Evolutionary conservation across 1,284 basidiomycete species (phyloP), one percentile per base, ranked within the genome.

Genomic region (Apiotrichum montevideense): DNA sequence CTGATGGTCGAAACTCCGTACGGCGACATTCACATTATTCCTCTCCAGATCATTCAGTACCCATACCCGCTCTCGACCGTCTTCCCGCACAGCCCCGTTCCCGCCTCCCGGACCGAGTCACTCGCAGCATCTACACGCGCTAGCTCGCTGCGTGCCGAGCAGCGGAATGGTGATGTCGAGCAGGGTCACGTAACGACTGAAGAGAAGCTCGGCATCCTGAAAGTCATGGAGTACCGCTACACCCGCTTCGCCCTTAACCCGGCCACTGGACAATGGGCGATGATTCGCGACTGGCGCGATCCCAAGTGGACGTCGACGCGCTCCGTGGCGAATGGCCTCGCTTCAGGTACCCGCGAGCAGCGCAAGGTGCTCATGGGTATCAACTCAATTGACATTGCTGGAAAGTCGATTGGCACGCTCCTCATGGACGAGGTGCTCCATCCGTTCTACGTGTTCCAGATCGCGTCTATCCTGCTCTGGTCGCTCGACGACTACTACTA

Each of bases 381-480:
- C 35, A 99, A 99, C 70, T 79, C 87, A 52, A 90, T 99, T 62
- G 90, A 98, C 66, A 90, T 99, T 52, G 85, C 88, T 66, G 89
- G 85, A 13, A 97, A 96, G 76, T 87, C 88, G 0, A 84, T 87
- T 1, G 63, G 85, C n/a, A 81, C 84, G 32, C 81, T 99, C 2
- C 80, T 98, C 10, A 79, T 98, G 43, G 93, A 98, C 66, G 96
- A 97, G 81, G 83, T 93, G 51, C 87, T 97, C 37, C 93, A 97
- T 71, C 93, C 93, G 0, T 97, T 97, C 77, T 97, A 96, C 71
- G 88, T 98, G 56, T 99, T 99, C 75, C 96, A 99, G 82, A 87
- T 98, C 64, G 93, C 93, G 49, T 96, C 92, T 61, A 90, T 98
- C 65, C 78, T 90, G 32, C 79, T 99, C 9, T 98, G 96, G 96